Conservation (phyloP, 129 eudicot species). For the Arctium minus region DNA sequence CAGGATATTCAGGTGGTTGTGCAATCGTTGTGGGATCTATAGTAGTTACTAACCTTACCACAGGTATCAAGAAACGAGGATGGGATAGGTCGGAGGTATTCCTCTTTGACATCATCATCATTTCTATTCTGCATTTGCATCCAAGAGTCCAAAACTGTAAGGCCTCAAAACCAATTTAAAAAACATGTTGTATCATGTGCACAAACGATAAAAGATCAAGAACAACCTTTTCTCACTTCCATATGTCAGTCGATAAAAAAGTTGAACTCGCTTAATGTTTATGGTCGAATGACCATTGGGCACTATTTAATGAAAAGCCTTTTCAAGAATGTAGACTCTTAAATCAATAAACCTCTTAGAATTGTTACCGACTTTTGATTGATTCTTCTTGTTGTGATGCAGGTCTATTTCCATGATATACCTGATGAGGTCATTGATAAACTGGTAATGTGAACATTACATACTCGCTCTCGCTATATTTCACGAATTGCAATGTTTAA, state of each 20-base stretch:
- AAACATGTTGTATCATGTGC: background rate
- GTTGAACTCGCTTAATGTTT: background rate
- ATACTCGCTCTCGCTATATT: background rate
- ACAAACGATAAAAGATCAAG: background rate
- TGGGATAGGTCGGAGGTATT: constrained; percentile 88
- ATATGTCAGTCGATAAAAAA: background rate
- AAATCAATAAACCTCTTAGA: background rate
- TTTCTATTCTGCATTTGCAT: background rate
- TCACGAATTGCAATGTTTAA: background rate
- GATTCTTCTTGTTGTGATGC: constrained; percentile 26
- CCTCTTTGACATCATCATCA: background rate
- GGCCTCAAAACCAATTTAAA: background rate
- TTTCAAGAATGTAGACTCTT: background rate
- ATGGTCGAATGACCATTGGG: background rate
- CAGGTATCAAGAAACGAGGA: constrained; percentile 67
- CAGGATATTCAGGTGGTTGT: constrained; percentile 87
- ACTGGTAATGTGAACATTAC: constrained; percentile 52
- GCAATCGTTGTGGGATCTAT: constrained; percentile 90
- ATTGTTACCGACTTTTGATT: background rate
- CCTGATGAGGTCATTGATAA: constrained; percentile 75
- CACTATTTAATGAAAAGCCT: background rate
- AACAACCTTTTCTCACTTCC: background rate
- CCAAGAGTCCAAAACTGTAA: background rate
- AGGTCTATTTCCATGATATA: constrained; percentile 91
- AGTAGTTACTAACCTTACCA: constrained; percentile 67